Base-by-base conservation (phyloP, 73 alveolate species). In the Stentor coeruleus region DNA sequence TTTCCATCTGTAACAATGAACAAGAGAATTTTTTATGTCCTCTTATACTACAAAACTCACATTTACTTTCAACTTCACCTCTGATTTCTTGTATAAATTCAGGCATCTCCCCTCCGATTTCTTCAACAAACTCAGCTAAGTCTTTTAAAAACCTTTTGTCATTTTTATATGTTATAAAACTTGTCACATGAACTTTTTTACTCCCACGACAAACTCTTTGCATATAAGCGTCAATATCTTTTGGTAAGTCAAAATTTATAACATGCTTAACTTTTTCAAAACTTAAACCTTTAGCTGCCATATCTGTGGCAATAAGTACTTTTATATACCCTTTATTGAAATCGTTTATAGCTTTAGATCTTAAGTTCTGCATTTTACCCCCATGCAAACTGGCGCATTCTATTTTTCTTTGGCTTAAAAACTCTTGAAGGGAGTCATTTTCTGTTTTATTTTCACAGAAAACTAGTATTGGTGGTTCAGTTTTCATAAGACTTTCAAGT, bases 241-340 rank as follows among this genome's bases (percentile, higher is more conserved):
- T 82, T 3, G 98, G 98, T 92, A 93, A 85, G 87, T 93, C 98
- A 85, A 90, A 93, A 89, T 93, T 93, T n/a, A 93, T 86, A 39
- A 93, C 95, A 91, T 86, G 95, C 84, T 85, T 84, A 39, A 93
- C 94, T 40, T 93, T 89, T 0, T 94, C 94, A 75, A 93, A 89
- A 88, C 91, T 96, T 31, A 93, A 80, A 3, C 98, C 98, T 81
- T 94, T 86, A 77, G 97, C 95, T 6, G 97, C 98, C 28, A 93
- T 94, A 88, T 93, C 98, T 11, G 98, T 91, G 39, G 98, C 98
- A n/a, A 91, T 91, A 74, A 93, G 82, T 73, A 93, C 94, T 88
- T 88, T 91, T 20, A 90, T 75, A 35, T 93, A 73, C 20, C 96
- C 95, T 75, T 59, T 81, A 74, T 84, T 87, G 80, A 93, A 93